These are phyloP conservation scores for Dissophora ornata DNA, from an alignment of 192 early-diverging fungal genomes.

Conservation along the genomic window DNA sequence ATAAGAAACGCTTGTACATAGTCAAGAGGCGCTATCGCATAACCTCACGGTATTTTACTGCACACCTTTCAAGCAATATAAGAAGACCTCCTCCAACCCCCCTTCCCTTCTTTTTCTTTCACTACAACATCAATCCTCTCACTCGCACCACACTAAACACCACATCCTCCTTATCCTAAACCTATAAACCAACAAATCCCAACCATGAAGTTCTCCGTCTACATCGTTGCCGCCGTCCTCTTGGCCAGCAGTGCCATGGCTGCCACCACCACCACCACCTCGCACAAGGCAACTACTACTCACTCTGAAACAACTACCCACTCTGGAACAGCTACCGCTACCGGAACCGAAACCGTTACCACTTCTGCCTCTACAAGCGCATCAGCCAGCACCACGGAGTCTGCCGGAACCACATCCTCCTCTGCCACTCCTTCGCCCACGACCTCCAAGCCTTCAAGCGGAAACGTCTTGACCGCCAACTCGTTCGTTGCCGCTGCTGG, in stretches of 20 bases:
- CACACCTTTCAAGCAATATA: no score
- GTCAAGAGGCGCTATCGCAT: no score
- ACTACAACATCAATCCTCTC: not conserved
- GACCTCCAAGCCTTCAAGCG: constrained; percentile 4
- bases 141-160: not conserved
- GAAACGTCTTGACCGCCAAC: not conserved
- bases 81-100: no score
- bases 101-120: no score
- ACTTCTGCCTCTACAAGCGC: not conserved
- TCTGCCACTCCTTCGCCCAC: not conserved
- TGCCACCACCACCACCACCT: not conserved
- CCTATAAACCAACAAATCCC: not conserved
- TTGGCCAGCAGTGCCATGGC: not conserved
- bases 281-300: not conserved
- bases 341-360: no score
- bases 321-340: no score
- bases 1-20: no score
- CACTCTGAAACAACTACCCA: not conserved
- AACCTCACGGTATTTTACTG: no score
- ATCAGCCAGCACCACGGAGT: not conserved
- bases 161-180: not conserved
- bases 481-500: constrained; percentile 1
- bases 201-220: constrained; percentile 17
- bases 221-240: not conserved
- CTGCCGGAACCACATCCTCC: not conserved